A percentile compares a stretch with the other conserved stretches of the same genome.
These are phyloP conservation scores for Asterophora lycoperdoides DNA, from an alignment of 768 basidiomycete species.

Conservation along the genomic window DNA sequence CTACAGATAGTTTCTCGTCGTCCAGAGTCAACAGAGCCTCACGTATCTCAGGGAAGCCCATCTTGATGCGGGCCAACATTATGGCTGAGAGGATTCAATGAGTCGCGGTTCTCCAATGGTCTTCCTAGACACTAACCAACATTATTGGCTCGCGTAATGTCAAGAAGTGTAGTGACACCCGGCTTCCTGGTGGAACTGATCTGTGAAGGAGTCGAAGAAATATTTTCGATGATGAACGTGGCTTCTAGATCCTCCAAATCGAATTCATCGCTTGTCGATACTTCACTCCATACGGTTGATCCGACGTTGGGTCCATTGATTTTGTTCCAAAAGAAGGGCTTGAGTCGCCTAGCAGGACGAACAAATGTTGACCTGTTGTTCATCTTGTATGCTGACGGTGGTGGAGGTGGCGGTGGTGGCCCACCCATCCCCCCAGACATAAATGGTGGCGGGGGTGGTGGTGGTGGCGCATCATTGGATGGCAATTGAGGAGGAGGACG, in stretches of 20 bases:
- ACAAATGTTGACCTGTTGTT: constrained; percentile 28
- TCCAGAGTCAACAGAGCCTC: constrained; percentile 68
- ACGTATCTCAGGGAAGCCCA: constrained; percentile 61
- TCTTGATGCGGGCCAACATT: constrained; percentile 76
- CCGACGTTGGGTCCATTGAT: constrained; percentile 38
- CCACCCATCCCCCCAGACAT: constrained; percentile 15
- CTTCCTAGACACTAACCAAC: constrained; percentile 47
- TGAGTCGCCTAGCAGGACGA: constrained; percentile 55
- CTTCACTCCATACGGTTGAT: constrained; percentile 70
- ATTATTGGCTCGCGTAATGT: constrained; percentile 81
- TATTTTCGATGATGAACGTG: constrained; percentile 61
- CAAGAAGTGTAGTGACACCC: constrained; percentile 65
- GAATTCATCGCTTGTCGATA: constrained; percentile 38
- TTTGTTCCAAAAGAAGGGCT: constrained; percentile 93
- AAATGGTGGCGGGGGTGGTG: constrained; percentile 33
- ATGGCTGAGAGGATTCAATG: constrained; percentile 49
- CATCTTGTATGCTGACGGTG: constrained; percentile 34
- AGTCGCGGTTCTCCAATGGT: background rate
- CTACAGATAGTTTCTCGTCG: constrained; percentile 62
- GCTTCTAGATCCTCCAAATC: constrained; percentile 69
- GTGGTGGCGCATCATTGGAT: constrained; percentile 19
- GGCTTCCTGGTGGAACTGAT: constrained; percentile 47
- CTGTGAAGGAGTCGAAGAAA: constrained; percentile 39
- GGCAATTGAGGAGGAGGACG: constrained; percentile 19
- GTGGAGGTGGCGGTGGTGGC: constrained; percentile 33